Evolutionary conservation across 2,329 filamentous ascomycete genomes (phyloP), one percentile per base, ranked within the genome.

Genomic region (Bipolaris zeicola): DNA sequence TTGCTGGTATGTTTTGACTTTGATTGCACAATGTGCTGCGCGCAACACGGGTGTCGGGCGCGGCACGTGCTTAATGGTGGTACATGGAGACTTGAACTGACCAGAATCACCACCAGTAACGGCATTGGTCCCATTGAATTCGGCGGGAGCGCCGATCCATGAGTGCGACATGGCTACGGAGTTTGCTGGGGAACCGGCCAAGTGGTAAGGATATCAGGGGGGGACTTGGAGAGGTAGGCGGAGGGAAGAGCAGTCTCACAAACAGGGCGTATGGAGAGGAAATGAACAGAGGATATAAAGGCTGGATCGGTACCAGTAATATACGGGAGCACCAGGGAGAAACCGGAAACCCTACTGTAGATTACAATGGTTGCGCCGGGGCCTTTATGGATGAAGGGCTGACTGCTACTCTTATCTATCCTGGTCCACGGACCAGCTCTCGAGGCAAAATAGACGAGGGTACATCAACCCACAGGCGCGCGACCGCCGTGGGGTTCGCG

Each of bases 21-120:
- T 20, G n/a, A 22, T 24, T 24, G 5, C 39, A 33, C 20, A 14
- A 11, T n/a, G n/a, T 8, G 52, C 57, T 13, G 47, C 34, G 48
- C 50, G 38, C 49, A 41, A 31, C 46, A 16, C 39, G 48, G 31
- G 43, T 63, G 58, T 55, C 52, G 60, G 50, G 28, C 31, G 54
- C 26, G 58, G 60, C 68, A 72, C 66, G 63, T 69, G 67, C 48
- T 55, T 31, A 11, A 31, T 31, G 13, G 52, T 55, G 39, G 54
- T 43, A 58, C 58, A 49, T 58, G 45, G 41, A 58, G 53, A 50
- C 13, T 52, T 58, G 50, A 55, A 84, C 90, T 74, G 85, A 94
- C 90, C 83, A 65, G 91, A 90, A 81, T 96, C 85, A 73, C 91
- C 91, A 68, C 91, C 91, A 55, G 85, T 81, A 60, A 83, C 81